phyloP scores from a whole-genome alignment of 495 filamentous ascomycete genomes.

The Penicillium parvum region DNA sequence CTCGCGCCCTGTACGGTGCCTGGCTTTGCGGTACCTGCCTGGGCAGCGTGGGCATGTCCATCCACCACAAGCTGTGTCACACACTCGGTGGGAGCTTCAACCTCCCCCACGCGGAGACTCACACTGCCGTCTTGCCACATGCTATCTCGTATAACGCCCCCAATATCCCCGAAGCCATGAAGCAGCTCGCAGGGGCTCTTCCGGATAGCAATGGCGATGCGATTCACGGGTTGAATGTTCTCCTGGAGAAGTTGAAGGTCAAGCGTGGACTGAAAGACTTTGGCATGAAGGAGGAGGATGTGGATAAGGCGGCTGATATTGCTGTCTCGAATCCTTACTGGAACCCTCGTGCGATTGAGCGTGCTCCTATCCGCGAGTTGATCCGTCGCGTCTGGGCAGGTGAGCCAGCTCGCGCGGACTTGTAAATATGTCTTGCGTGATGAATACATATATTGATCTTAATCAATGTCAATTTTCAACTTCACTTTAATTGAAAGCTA shows the following conservation, averaged over 20 bases:
- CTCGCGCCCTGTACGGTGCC: conserved; percentile 59
- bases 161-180: conserved; percentile 54
- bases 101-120: conserved; percentile 66
- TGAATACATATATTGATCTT: neutral
- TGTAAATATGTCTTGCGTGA: conserved; percentile 33
- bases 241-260: conserved; percentile 53
- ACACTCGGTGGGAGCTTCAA: conserved; percentile 65
- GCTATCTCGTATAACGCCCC: conserved; percentile 66
- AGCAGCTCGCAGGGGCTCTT: conserved; percentile 52
- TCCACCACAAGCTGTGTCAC: conserved; percentile 71
- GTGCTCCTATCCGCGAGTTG: conserved; percentile 54
- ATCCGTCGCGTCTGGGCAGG: conserved; percentile 64
- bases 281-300: conserved; percentile 62
- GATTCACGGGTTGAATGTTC: conserved; percentile 56
- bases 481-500: neutral
- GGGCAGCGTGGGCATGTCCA: conserved; percentile 62
- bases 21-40: conserved; percentile 64
- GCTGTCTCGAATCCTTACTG: conserved; percentile 61
- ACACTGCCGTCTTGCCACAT: conserved; percentile 64
- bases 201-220: conserved; percentile 58
- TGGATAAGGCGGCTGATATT: conserved; percentile 63
- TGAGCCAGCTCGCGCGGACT: conserved; percentile 56
- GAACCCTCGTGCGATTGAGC: conserved; percentile 58
- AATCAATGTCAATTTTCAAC: neutral
- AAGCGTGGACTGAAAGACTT: conserved; percentile 54